A percentile compares a stretch with the other conserved stretches of the same genome.
phyloP scores from a whole-genome alignment of 257 asterid species.

The Salvia hispanica region DNA sequence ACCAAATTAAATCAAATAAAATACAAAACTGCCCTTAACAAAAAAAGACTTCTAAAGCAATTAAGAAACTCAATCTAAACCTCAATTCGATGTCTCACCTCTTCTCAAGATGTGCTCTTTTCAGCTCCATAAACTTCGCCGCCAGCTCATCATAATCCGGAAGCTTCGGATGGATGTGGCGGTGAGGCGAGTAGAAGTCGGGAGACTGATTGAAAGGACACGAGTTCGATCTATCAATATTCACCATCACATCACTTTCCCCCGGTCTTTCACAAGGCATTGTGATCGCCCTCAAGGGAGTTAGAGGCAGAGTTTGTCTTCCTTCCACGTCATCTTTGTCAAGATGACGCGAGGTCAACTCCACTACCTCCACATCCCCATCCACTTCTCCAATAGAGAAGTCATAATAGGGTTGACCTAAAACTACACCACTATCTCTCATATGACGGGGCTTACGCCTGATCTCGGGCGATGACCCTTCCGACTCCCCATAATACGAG shows the following conservation, averaged over 20 bases:
- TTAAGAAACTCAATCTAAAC: not conserved
- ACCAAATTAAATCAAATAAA: not conserved
- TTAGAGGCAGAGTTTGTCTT: too few relatives aligned
- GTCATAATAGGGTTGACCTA: too few relatives aligned
- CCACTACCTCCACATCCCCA: too few relatives aligned
- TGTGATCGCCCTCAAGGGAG: too few relatives aligned
- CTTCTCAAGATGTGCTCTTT: constrained; percentile 47
- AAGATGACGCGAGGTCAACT: too few relatives aligned
- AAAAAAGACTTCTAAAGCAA: not conserved
- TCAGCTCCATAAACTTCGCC: constrained; percentile 65
- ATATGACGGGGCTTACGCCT: constrained; percentile 31
- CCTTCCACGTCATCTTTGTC: too few relatives aligned
- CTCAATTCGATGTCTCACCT: not conserved
- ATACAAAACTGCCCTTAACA: not conserved
- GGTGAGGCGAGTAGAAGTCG: constrained; percentile 26
- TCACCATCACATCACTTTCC: too few relatives aligned
- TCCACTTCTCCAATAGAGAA: too few relatives aligned
- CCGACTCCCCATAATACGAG: constrained; percentile 46
- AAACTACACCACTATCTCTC: too few relatives aligned
- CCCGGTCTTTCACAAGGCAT: too few relatives aligned
- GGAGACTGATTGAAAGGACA: constrained; percentile 35
- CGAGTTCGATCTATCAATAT: constrained; percentile 52
- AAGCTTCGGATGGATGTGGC: constrained; percentile 85
- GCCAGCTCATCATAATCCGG: constrained; percentile 84
- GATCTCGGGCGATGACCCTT: constrained; percentile 26